Evolutionary conservation across 805 yeast species (phyloP), one percentile per base, ranked within the genome.

Genomic region (Torulaspora gathmanii): DNA sequence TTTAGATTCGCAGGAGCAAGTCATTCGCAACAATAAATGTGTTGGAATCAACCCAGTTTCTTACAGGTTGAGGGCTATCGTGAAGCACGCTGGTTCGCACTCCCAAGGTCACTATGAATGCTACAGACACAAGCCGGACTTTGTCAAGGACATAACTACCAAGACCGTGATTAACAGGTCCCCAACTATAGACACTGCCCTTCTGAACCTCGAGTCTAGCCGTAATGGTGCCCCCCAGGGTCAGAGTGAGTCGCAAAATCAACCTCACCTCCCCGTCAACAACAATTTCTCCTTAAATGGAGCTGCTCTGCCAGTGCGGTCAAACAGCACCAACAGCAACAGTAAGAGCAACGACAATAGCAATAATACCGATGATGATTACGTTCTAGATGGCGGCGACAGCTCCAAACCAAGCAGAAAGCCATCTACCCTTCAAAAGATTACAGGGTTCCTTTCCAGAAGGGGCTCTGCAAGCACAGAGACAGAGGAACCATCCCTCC

Each of bases 21-120:
- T 64, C n/a, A 39, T 59, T 44, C 41, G 52, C 40, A 39, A 49
- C 35, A 41, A 56, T 37, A 47, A 45, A 34, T 48, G 52, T 37
- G 50, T 47, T 5, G 53, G 55, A 2, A 45, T 49, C 6, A 40
- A 49, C 46, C 65, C 50, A 55, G 65, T 67, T 48, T 73, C 68
- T 33, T 89, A 86, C 61, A 70, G 70, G 48, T 70, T 93, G 29
- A 77, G 74, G 50, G 84, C 96, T 0, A 69, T 87, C 50, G 80
- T 93, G 15, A 76, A 89, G 52, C 98, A 93, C 61, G 79, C 82
- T 37, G 99, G 99, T 0, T 80, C 91, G 1, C 97, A 90, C 64
- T 75, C 81, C 16, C 77, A 80, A 35, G 98, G 98, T 1, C 98
- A 90, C 60, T 90, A 89, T 61, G 95, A 90, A 57, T 86, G 96